Conservation (phyloP, 371 early-diverging fungal genomes). For the Lichtheimia ornata region DNA sequence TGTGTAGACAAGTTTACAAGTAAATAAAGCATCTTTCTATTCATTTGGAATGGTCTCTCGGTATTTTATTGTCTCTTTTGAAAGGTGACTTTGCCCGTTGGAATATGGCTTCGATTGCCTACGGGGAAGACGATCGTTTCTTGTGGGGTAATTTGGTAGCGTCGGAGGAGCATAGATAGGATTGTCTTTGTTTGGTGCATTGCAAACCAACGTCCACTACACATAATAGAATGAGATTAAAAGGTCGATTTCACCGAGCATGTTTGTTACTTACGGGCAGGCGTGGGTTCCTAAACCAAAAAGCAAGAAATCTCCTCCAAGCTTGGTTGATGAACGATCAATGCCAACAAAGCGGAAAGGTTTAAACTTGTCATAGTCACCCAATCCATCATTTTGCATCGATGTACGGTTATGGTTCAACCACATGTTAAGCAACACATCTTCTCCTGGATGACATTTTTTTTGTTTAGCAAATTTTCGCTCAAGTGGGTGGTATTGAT, state of each 20-base stretch:
- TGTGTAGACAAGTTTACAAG: no score
- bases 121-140: conserved; percentile 6
- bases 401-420: neutral
- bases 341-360: conserved; percentile 47
- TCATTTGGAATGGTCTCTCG: no score
- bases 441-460: neutral
- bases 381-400: neutral
- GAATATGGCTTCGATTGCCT: neutral
- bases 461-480: neutral
- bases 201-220: conserved; percentile 26
- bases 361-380: conserved; percentile 30
- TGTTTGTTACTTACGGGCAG: conserved; percentile 14
- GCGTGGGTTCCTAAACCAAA: conserved; percentile 59
- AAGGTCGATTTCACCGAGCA: neutral
- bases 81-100: conserved; percentile 1
- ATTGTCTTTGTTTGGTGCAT: conserved; percentile 23
- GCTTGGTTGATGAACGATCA: conserved; percentile 37
- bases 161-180: conserved; percentile 14
- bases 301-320: conserved; percentile 34
- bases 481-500: conserved; percentile 7
- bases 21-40: no score
- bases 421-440: conserved; percentile 5
- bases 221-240: neutral
- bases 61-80: neutral
- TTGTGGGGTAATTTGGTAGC: conserved; percentile 5